Evolutionary conservation across 495 filamentous ascomycete species (phyloP), one percentile per base, ranked within the genome.

Genomic region (Xylaria sp.): DNA sequence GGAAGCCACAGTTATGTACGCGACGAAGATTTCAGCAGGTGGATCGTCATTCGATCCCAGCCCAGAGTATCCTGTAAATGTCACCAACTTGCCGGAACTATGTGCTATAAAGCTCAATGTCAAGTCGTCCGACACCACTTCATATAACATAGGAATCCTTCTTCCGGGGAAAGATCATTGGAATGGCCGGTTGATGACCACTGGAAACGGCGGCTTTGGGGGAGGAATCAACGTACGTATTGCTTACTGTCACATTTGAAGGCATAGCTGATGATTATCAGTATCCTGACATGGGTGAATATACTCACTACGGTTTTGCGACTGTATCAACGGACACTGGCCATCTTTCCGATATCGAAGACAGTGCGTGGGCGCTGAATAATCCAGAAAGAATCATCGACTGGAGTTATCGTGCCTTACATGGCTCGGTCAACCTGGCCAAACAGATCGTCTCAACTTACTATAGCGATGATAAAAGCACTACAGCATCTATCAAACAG

Each of bases 261-360:
- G 59, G 2, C 33, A 62, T 21, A 35, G 14, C 29, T 65, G 26
- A 65, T 24, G 5, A 35, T 5, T 21, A 6, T 17, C 29, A 65
- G 61, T 65, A 65, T 35, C 61, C 43, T 29, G 74, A 74, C n/a
- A 76, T 74, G 74, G 74, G 66, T 19, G 61, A 41, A 21, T 67
- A 67, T 31, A 40, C 71, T 15, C 72, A 76, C 5, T 84, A 84
- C 61, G 87, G 87, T 48, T 88, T 89, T 72, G 87, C 87, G 5
- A 76, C 82, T 12, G 78, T 88, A 57, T 87, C 86, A 11, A 89
- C 86, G 2, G 82, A 89, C 74, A 85, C 82, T 3, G 88, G 88
- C 1, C 88, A 90, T 73, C 84, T 80, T 52, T 79, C 80, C 1
- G 71, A 76, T 11, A 35, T 73, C 5, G 66, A 33, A 7, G 80